Conservation (phyloP, 306 rosid species). For the Aeschynomene evenia region DNA sequence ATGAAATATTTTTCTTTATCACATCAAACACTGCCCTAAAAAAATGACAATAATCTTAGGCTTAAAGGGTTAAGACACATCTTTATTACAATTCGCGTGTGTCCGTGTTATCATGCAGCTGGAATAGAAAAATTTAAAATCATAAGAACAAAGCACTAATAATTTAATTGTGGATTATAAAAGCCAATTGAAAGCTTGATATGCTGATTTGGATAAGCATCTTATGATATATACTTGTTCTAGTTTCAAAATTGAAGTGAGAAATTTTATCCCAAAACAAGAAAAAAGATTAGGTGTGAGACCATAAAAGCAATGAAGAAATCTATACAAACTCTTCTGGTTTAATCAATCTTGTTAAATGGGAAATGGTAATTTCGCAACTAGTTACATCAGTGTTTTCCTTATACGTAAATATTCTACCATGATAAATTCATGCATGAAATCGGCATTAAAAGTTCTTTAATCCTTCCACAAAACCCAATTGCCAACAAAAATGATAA, state of each 20-base stretch:
- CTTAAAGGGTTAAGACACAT: neutral
- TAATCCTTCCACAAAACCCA: neutral
- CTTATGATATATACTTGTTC: neutral
- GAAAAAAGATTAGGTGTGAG: neutral
- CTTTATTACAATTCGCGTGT: neutral
- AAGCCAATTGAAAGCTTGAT: constrained; percentile 6
- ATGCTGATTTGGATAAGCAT: constrained; percentile 2
- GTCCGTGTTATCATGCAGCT: neutral
- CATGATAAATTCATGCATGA: neutral
- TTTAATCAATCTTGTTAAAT: neutral
- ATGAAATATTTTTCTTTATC: neutral
- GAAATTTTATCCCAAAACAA: no score
- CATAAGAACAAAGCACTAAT: neutral
- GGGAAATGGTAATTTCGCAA: neutral
- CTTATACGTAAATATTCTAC: neutral
- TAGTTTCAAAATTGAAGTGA: neutral
- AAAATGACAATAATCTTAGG: neutral
- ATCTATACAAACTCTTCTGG: neutral
- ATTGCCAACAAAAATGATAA: neutral
- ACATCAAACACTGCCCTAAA: constrained; percentile 8
- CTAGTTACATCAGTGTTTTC: neutral
- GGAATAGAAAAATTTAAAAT: neutral
- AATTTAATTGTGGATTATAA: neutral
- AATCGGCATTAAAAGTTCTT: neutral
- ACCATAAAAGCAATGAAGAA: neutral